Base-by-base conservation (phyloP, 805 yeast species). In the Starmera dryadoides region DNA sequence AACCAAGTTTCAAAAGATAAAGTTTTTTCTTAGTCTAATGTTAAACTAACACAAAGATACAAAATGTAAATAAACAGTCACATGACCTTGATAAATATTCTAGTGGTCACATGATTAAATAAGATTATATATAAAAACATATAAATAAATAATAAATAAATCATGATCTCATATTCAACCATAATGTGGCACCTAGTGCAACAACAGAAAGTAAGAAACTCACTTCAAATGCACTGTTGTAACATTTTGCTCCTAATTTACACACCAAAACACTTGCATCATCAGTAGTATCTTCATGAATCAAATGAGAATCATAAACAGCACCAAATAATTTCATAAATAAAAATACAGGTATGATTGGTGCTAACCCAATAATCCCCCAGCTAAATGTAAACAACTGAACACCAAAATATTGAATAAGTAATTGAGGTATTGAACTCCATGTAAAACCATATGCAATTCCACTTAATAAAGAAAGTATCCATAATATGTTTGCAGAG, bases 341-440 rank as follows among this genome's bases (percentile, higher is more conserved):
- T 42, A 71, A 60, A 45, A 74, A 73, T 30, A 81, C 73, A 1
- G 84, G 77, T 0, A 79, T 45, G 14, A 81, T 71, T 2, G 93
- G 89, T 0, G 88, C 76, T 38, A 81, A 52, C 10, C 80, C 77
- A 18, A 81, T 69, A 28, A 79, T 53, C 0, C 94, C 94, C 86
- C 88, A 84, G 50, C 81, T 81, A 46, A 73, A 77, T 7, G 85
- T 73, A 49, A 83, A 81, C 38, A 73, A 67, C 15, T 64, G 64
- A 64, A 85, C 73, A 2, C 93, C 93, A 60, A 82, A 84, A 9
- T 71, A 59, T 46, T 85, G 91, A 15, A 86, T 74, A n/a, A 81
- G 71, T 17, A 85, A 74, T n/a, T 84, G 77, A 5, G 94, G 93
- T 59, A 75, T 72, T 8, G 81, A 68, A 36, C 89, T 83, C 60